Conservation (phyloP, 1,284 basidiomycete species). For the Ustilago bromivora region DNA sequence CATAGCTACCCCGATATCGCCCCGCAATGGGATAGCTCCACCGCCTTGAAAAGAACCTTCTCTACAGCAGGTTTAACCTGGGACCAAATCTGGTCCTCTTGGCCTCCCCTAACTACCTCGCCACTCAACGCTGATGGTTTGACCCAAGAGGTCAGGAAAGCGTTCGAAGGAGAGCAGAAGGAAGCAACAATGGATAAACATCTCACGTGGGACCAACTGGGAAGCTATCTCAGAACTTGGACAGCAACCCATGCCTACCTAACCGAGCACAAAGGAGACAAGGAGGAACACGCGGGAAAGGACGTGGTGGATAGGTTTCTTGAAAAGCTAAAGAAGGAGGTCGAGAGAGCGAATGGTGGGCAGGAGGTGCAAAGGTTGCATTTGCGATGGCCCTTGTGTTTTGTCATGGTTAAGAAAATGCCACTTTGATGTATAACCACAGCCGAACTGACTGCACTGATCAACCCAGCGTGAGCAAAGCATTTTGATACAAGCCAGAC, state of each 20-base stretch:
- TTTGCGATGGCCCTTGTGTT: constrained; percentile 50
- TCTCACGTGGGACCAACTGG: constrained; percentile 77
- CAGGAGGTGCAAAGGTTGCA: constrained; percentile 30
- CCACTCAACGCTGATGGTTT: constrained; percentile 9
- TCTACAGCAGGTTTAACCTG: constrained; percentile 20
- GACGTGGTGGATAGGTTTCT: constrained; percentile 51
- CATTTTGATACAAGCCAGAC: too few relatives aligned
- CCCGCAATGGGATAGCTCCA: constrained; percentile 61
- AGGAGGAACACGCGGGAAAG: constrained; percentile 41
- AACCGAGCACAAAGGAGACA: constrained; percentile 77
- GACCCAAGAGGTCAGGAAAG: neutral
- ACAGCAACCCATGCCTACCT: constrained; percentile 80
- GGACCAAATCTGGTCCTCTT: constrained; percentile 36
- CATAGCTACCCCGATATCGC: constrained; percentile 69
- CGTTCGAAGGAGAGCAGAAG: constrained; percentile 11
- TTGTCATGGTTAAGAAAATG: constrained; percentile 51
- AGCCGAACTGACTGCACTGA: too few relatives aligned
- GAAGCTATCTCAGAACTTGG: constrained; percentile 79
- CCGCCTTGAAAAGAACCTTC: constrained; percentile 31
- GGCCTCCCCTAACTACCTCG: constrained; percentile 21
- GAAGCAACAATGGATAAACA: constrained; percentile 72
- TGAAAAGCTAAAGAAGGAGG: constrained; percentile 9
- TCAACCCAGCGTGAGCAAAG: too few relatives aligned
- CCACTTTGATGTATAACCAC: neutral
- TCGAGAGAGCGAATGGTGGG: constrained; percentile 25